Evolutionary conservation across 345 rosid genomes (phyloP).

Genomic region (Brassica napus): DNA sequence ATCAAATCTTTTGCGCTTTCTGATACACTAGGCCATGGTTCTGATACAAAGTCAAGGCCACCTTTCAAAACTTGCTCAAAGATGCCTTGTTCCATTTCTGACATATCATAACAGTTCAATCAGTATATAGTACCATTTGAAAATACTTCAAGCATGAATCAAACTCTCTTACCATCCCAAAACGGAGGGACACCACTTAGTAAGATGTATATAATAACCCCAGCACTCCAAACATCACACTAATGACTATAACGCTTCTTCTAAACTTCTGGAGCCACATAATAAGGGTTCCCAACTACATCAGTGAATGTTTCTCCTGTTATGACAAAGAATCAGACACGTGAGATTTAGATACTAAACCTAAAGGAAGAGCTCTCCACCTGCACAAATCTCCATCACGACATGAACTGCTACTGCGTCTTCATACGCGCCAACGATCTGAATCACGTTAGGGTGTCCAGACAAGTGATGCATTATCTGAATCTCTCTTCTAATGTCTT

Average conservation of each 20-base stretch:
- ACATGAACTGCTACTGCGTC: constrained; percentile 89
- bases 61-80: constrained; percentile 95
- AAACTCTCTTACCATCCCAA: constrained; percentile 81
- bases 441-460: constrained; percentile 85
- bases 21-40: constrained; percentile 96
- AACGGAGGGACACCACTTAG: constrained; percentile 93
- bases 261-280: too few species aligned
- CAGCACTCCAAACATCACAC: constrained; percentile 53
- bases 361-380: constrained; percentile 66
- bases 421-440: constrained; percentile 80
- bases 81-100: constrained; percentile 97
- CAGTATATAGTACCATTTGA: constrained; percentile 21
- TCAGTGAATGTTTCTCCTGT: constrained; percentile 81
- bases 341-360: not conserved
- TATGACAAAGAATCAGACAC: constrained; percentile 4
- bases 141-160: constrained; percentile 10
- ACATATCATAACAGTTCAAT: constrained; percentile 21
- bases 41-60: constrained; percentile 85
- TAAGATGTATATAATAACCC: constrained; percentile 84
- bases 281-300: constrained; percentile 67
- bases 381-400: constrained; percentile 93
- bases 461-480: constrained; percentile 95
- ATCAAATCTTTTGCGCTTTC: constrained; percentile 84
- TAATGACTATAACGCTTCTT: too few species aligned
- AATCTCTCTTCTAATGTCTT: constrained; percentile 94